Evolutionary conservation across 2,329 filamentous ascomycete genomes (phyloP).

Genomic region (Monosporascus ibericus): DNA sequence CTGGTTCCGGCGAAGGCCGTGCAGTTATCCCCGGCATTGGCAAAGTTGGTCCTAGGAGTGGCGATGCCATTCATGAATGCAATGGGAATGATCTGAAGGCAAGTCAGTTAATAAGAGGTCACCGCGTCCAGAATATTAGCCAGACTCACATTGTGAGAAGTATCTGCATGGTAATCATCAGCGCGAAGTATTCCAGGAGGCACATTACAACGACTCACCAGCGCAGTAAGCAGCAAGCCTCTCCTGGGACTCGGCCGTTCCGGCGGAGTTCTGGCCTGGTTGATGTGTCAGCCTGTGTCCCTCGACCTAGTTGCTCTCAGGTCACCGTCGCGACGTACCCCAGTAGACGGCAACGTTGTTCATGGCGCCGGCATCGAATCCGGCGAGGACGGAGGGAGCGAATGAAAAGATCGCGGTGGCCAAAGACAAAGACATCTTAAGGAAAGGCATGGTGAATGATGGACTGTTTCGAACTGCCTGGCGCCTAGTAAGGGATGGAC

Average conservation of each 20-base stretch:
- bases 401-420: conserved; percentile 19
- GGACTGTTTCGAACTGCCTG: neutral
- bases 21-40: conserved; percentile 58
- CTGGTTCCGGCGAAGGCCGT: conserved; percentile 50
- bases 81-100: conserved; percentile 51
- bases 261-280: conserved; percentile 54
- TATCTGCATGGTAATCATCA: conserved; percentile 27
- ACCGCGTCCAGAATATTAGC: neutral
- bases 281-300: conserved; percentile 7
- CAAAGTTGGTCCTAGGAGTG: conserved; percentile 54
- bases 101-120: conserved; percentile 3
- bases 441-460: conserved; percentile 15
- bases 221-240: conserved; percentile 53
- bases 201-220: conserved; percentile 32
- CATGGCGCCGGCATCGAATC: conserved; percentile 37
- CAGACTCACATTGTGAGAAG: conserved; percentile 37
- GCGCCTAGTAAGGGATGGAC: neutral
- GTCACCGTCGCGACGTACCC: conserved; percentile 35
- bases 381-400: conserved; percentile 28
- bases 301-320: neutral
- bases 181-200: neutral
- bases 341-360: conserved; percentile 62
- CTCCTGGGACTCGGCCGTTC: conserved; percentile 43
- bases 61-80: conserved; percentile 56
- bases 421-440: conserved; percentile 14